phyloP scores from a whole-genome alignment of 163 green algal species.

The Picocystis sp. region DNA sequence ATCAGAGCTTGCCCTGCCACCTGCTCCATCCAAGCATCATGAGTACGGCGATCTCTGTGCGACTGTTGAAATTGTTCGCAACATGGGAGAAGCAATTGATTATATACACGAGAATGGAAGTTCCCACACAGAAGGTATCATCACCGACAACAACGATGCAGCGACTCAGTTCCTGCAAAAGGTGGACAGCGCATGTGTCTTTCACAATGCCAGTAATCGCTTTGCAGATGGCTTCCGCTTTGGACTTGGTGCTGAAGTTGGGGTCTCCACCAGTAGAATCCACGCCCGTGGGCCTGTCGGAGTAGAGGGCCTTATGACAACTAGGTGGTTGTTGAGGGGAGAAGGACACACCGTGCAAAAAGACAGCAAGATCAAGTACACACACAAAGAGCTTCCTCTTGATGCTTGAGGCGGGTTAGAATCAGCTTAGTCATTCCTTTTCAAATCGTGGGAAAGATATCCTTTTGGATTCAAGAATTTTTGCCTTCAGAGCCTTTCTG shows the following conservation, averaged over 20 bases:
- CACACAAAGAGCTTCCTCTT: conserved; percentile 43
- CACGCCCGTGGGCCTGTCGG: conserved; percentile 91
- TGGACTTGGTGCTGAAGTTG: conserved; percentile 66
- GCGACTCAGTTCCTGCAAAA: conserved; percentile 57
- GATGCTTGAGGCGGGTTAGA: neutral
- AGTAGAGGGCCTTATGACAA: conserved; percentile 94
- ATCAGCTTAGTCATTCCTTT: conserved; percentile 2
- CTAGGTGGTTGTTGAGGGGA: conserved; percentile 72
- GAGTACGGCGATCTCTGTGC: conserved; percentile 76
- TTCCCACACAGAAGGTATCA: conserved; percentile 62
- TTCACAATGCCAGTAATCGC: conserved; percentile 83
- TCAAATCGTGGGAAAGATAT: neutral
- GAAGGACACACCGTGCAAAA: conserved; percentile 78
- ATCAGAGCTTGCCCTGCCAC: conserved; percentile 16
- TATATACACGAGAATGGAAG: conserved; percentile 69
- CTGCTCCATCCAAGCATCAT: conserved; percentile 36
- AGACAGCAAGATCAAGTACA: conserved; percentile 74
- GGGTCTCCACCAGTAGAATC: conserved; percentile 90
- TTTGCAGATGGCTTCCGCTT: conserved; percentile 88
- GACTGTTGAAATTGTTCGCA: conserved; percentile 73
- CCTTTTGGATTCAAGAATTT: too few species aligned
- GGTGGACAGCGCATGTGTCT: conserved; percentile 82
- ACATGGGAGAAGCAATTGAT: conserved; percentile 68
- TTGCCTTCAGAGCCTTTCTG: too few species aligned
- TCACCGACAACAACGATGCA: conserved; percentile 45